Percentiles rank a stretch among this genome's conserved stretches.
phyloP scores from a whole-genome alignment of 2,329 filamentous ascomycete species.

The Alternaria conjuncta region DNA sequence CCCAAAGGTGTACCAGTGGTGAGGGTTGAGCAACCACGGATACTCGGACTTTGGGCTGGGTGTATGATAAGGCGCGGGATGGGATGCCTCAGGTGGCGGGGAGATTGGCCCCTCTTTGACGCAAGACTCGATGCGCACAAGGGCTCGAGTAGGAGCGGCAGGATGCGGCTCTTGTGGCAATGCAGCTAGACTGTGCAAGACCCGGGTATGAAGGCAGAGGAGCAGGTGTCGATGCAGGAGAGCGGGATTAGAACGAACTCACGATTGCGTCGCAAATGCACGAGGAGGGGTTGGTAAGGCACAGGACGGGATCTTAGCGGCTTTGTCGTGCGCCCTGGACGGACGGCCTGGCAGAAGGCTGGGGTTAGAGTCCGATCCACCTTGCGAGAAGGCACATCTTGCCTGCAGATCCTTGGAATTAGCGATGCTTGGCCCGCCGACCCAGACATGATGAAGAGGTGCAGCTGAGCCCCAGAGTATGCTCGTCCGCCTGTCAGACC shows the following conservation, averaged over 20 bases:
- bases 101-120: conserved; percentile 27
- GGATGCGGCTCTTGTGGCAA: conserved; percentile 31
- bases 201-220: conserved; percentile 22
- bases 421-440: conserved; percentile 14
- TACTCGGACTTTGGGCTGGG: conserved; percentile 36
- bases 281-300: conserved; percentile 35
- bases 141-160: conserved; percentile 37
- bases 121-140: conserved; percentile 33
- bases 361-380: conserved; percentile 41
- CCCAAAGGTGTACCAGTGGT: conserved; percentile 21
- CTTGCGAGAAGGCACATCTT: conserved; percentile 21
- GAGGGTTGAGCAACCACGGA: conserved; percentile 33
- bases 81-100: conserved; percentile 28
- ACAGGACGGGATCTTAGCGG: conserved; percentile 33
- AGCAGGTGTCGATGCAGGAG: conserved; percentile 28
- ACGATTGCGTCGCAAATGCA: conserved; percentile 38
- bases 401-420: conserved; percentile 23
- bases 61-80: conserved; percentile 32
- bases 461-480: conserved; percentile 13
- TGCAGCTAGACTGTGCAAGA: conserved; percentile 31
- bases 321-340: conserved; percentile 35
- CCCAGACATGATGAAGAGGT: conserved; percentile 5
- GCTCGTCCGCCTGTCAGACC: conserved; percentile 20
- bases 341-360: conserved; percentile 31
- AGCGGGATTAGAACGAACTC: conserved; percentile 32